phyloP scores from a whole-genome alignment of 768 basidiomycete genomes.

The Naganishia onofrii region DNA sequence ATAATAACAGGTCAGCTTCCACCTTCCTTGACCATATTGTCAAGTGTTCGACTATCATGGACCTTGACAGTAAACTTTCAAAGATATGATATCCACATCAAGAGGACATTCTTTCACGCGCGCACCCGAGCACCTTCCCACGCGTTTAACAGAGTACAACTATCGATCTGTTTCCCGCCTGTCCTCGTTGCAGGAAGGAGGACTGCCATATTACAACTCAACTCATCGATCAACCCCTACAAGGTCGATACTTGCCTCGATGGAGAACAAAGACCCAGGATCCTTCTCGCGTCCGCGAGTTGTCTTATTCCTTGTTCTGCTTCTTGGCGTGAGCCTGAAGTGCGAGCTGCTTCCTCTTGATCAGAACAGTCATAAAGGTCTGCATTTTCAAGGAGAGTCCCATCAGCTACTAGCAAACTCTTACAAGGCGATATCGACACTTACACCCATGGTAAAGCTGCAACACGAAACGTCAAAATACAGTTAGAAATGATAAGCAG shows the following conservation, averaged over 20 bases:
- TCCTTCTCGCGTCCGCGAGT: not conserved
- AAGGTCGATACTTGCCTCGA: not conserved
- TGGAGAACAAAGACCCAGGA: not conserved
- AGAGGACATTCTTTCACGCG: not conserved
- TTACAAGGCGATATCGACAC: constrained; percentile 40
- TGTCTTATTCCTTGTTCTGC: constrained; percentile 22
- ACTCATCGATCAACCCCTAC: not conserved
- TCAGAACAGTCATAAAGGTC: constrained; percentile 38
- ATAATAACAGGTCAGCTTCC: too few species aligned
- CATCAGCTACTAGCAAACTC: not conserved
- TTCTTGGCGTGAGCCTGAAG: constrained; percentile 49
- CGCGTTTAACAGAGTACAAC: not conserved
- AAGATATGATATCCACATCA: too few species aligned
- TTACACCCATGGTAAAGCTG: constrained; percentile 68
- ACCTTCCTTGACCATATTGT: too few species aligned
- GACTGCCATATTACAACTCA: not conserved
- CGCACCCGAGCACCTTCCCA: not conserved
- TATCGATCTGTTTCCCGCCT: not conserved
- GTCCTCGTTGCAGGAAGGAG: not conserved
- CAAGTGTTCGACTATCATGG: too few species aligned
- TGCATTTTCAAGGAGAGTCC: not conserved
- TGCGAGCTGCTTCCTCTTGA: constrained; percentile 59
- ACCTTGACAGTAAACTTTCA: too few species aligned
- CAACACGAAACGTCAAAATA: constrained; percentile 8
- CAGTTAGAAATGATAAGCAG: constrained; percentile 18